These are phyloP conservation scores for Saitozyma podzolica DNA, from an alignment of 768 basidiomycete genomes.

Conservation along the genomic window DNA sequence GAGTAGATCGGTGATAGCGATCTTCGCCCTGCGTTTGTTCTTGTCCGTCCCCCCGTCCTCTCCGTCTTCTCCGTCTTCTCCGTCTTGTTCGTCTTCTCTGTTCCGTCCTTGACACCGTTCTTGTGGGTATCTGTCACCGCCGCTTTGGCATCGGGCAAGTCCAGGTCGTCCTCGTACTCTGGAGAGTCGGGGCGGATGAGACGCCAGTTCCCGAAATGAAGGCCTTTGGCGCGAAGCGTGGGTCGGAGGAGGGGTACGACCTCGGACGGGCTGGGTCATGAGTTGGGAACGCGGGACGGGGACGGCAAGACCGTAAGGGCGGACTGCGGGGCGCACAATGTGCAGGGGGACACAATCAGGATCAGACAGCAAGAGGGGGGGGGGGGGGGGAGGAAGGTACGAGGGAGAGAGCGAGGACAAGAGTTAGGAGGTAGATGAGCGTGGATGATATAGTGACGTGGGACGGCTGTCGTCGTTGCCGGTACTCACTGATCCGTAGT, in stretches of 20 bases:
- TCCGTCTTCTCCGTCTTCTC: slow-evolving; percentile 5
- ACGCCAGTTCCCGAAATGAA: slow-evolving; percentile 46
- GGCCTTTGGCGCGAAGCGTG: slow-evolving; percentile 63
- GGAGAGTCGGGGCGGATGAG: slow-evolving; percentile 33
- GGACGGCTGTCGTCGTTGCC: not conserved
- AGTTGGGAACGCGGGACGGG: not conserved
- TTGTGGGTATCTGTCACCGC: too few species aligned
- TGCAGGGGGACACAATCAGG: not conserved
- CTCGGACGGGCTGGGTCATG: slow-evolving; percentile 51
- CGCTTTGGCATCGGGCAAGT: not conserved
- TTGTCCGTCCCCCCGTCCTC: slow-evolving; percentile 2
- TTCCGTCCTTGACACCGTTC: not conserved
- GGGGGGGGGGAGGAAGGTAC: not conserved
- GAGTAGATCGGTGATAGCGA: slow-evolving; percentile 40
- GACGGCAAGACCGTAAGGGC: not conserved
- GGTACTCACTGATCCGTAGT: slow-evolving; percentile 64
- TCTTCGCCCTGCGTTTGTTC: slow-evolving; percentile 12
- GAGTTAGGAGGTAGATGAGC: too few species aligned
- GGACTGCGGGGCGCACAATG: not conserved
- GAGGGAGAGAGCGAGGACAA: not conserved
- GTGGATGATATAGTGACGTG: too few species aligned
- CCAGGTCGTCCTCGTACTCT: not conserved
- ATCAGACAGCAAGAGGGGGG: not conserved
- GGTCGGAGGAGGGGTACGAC: slow-evolving; percentile 76
- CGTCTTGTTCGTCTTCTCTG: not conserved